phyloP scores from a whole-genome alignment of 2,329 filamentous ascomycete species.

The Penicillium capsulatum region DNA sequence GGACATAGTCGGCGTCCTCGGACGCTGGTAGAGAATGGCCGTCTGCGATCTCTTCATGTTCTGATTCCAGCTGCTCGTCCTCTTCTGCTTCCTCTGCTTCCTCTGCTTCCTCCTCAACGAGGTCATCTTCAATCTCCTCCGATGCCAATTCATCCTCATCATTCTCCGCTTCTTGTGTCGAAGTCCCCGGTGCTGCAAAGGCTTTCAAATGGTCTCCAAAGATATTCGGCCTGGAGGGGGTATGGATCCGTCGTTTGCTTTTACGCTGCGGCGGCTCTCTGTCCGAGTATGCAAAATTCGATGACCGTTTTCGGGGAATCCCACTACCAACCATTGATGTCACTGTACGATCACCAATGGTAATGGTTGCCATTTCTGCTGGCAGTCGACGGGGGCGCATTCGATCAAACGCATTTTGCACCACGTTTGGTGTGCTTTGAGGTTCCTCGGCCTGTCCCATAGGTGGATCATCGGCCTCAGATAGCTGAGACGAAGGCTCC shows the following conservation, averaged over 20 bases:
- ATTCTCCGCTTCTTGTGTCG: constrained; percentile 23
- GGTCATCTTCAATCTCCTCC: constrained; percentile 20
- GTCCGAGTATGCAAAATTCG: constrained; percentile 23
- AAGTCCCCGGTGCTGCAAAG: constrained; percentile 55
- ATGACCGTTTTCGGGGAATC: constrained; percentile 35
- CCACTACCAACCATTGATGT: constrained; percentile 62
- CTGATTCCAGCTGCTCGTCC: constrained; percentile 7
- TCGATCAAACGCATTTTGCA: constrained; percentile 60
- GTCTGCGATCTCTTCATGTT: constrained; percentile 1
- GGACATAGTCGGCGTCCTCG: constrained; percentile 18
- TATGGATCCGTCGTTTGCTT: constrained; percentile 40
- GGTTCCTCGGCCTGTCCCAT: constrained; percentile 8
- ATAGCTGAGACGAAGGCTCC: constrained; percentile 14
- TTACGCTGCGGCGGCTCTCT: constrained; percentile 34
- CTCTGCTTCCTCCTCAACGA: constrained; percentile 10
- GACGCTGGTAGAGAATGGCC: constrained; percentile 11
- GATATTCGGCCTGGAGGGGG: constrained; percentile 35
- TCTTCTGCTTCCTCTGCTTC: constrained; percentile 11
- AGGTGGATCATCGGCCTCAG: constrained; percentile 2
- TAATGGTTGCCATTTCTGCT: constrained; percentile 67
- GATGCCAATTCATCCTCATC: constrained; percentile 19
- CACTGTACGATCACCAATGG: constrained; percentile 64
- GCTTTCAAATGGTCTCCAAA: constrained; percentile 47
- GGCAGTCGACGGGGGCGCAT: constrained; percentile 61
- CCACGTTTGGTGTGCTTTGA: constrained; percentile 40